These are phyloP conservation scores for Allantophomopsis lycopodina DNA, from an alignment of 2,329 filamentous ascomycete species.

Conservation along the genomic window DNA sequence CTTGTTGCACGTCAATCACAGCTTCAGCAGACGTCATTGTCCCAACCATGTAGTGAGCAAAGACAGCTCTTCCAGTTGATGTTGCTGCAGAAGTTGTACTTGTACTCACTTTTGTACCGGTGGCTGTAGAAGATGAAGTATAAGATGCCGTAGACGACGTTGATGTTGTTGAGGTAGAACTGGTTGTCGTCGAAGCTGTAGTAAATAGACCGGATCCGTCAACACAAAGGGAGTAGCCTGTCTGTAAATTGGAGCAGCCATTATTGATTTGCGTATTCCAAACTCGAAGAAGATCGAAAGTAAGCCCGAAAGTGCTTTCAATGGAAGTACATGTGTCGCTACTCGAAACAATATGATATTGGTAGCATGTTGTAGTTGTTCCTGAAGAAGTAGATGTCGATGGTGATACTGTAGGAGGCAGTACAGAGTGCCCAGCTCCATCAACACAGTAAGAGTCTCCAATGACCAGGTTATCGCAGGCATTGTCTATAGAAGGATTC, in stretches of 20 bases:
- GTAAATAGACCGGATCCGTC: neutral
- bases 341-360: neutral
- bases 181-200: neutral
- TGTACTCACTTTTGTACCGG: no score
- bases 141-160: no score
- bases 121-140: no score
- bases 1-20: slow-evolving; percentile 8
- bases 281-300: neutral
- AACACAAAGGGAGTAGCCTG: neutral
- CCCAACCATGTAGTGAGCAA: slow-evolving; percentile 6
- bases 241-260: neutral
- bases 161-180: neutral
- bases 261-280: slow-evolving; percentile 1
- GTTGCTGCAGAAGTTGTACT: no score
- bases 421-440: neutral
- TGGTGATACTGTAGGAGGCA: neutral
- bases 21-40: slow-evolving; percentile 7
- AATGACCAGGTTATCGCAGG: neutral
- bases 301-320: neutral
- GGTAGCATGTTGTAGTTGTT: neutral
- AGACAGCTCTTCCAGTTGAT: no score
- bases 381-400: neutral
- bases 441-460: neutral
- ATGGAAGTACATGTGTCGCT: neutral
- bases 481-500: neutral